A percentile compares a stretch with the other conserved stretches of the same genome.
These are phyloP conservation scores for Kwoniella sp. DNA, from an alignment of 768 basidiomycete species.

Conservation along the genomic window DNA sequence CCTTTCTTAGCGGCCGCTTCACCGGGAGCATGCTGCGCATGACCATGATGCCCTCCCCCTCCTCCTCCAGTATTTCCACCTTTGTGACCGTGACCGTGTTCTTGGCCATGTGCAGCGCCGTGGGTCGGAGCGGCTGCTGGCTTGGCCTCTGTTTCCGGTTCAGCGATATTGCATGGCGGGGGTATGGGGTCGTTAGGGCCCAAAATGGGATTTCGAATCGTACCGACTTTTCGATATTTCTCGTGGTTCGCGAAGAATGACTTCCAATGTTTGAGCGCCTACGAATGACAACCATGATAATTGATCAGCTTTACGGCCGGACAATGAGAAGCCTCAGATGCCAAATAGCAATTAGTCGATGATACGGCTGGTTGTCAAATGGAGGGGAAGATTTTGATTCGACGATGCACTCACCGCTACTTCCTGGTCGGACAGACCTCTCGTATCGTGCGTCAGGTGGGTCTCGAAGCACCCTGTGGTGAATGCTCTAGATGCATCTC, in stretches of 20 bases:
- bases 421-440: conserved; percentile 75
- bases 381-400: no score
- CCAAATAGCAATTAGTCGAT: no score
- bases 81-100: neutral
- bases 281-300: neutral
- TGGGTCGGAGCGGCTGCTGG: no score
- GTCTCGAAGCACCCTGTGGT: conserved; percentile 89
- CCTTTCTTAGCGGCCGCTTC: conserved; percentile 23
- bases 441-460: conserved; percentile 86
- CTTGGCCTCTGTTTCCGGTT: conserved; percentile 3
- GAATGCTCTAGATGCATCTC: conserved; percentile 88
- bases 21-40: conserved; percentile 20
- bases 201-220: conserved; percentile 59
- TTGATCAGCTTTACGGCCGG: no score
- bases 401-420: conserved; percentile 66
- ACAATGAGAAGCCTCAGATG: no score
- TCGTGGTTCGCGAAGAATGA: conserved; percentile 80
- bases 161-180: conserved; percentile 35
- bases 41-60: neutral
- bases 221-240: conserved; percentile 75
- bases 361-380: no score
- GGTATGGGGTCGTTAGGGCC: conserved; percentile 51
- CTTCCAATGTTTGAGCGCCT: conserved; percentile 88
- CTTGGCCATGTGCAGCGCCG: no score
- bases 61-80: no score